phyloP scores from a whole-genome alignment of 1,284 basidiomycete species.

The Ganoderma lucidum region DNA sequence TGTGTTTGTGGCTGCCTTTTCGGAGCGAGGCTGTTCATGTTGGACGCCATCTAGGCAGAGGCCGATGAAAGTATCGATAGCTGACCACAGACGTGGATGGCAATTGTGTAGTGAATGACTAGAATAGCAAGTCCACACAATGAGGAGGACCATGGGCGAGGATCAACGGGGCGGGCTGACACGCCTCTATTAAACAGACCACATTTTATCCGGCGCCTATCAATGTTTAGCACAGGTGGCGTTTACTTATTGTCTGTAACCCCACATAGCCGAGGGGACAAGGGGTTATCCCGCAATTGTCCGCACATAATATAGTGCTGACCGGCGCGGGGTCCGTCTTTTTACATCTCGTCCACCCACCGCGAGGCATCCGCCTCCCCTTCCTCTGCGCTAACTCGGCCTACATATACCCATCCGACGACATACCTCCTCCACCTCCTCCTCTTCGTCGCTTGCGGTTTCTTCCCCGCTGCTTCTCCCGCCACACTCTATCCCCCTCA shows the following conservation, averaged over 20 bases:
- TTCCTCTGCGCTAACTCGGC: slow-evolving; percentile 28
- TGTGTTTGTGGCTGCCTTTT: slow-evolving; percentile 7
- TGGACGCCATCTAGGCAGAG: not conserved
- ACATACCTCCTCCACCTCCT: slow-evolving; percentile 24
- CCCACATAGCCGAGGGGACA: not conserved
- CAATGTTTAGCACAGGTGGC: not conserved
- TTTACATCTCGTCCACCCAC: slow-evolving; percentile 21
- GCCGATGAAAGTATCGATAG: slow-evolving; percentile 5
- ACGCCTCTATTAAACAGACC: not conserved
- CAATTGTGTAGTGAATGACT: not conserved
- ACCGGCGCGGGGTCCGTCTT: slow-evolving; percentile 16
- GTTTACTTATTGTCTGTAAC: slow-evolving; percentile 3
- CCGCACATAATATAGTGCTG: not conserved
- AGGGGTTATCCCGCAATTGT: slow-evolving; percentile 6
- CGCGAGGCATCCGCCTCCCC: slow-evolving; percentile 32
- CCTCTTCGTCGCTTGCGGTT: slow-evolving; percentile 21
- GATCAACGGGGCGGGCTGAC: slow-evolving; percentile 5
- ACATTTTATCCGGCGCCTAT: slow-evolving; percentile 7
- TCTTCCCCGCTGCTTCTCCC: slow-evolving; percentile 9
- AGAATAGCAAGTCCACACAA: slow-evolving; percentile 1
- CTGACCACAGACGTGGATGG: not conserved
- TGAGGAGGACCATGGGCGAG: not conserved
- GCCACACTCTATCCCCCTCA: slow-evolving; percentile 17
- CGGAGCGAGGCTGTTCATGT: not conserved
- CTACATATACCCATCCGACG: slow-evolving; percentile 31